Evolutionary conservation across 2,329 filamentous ascomycete species (phyloP), one percentile per base, ranked within the genome.

Genomic region (Drechmeria coniospora): DNA sequence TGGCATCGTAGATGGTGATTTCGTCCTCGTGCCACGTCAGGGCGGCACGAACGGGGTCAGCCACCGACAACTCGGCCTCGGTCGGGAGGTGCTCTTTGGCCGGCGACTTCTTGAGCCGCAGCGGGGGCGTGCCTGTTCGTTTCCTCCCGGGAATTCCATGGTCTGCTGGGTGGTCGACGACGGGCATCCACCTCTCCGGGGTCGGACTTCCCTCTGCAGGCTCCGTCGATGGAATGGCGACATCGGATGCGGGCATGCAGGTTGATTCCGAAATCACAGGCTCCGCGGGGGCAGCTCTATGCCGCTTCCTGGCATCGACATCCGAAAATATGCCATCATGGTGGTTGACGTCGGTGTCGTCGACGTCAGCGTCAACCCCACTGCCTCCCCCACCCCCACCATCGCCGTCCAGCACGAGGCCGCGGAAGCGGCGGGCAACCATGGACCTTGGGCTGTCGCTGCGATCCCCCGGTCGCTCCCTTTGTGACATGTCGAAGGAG

Each of bases 11-110:
- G 16, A 75, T 59, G 2, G 73, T 77, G 34, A 78, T 77, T 43
- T 77, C 73, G 38, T 76, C 65, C 36, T 75, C 69, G 40, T 71
- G 70, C 73, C 73, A 78, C 2, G 73, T 77, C 28, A 76, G 53
- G 3, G 68, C 61, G 6, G 70, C 68, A 20, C 69, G 59, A 8
- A 72, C 43, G 0, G 67, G 65, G 30, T 72, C 68, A 28, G 59
- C 50, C 16, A 68, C 47, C 23, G 48, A 39, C 9, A 44, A 40
- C 9, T 52, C 54, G 7, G 53, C 47, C 7, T 55, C 49, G 11
- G 35, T 35, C 17, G 40, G 43, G n/a, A 25, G 31, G 26, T 34
- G 21, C 33, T 39, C 29, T 23, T 43, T 30, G 17, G 34, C 26
- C 5, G 38, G 30, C 14, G 37, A 35, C 14, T 36, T 44, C 13